Conservation (phyloP, 1,139 yeast genomes). For the Petasospora fabianii region DNA sequence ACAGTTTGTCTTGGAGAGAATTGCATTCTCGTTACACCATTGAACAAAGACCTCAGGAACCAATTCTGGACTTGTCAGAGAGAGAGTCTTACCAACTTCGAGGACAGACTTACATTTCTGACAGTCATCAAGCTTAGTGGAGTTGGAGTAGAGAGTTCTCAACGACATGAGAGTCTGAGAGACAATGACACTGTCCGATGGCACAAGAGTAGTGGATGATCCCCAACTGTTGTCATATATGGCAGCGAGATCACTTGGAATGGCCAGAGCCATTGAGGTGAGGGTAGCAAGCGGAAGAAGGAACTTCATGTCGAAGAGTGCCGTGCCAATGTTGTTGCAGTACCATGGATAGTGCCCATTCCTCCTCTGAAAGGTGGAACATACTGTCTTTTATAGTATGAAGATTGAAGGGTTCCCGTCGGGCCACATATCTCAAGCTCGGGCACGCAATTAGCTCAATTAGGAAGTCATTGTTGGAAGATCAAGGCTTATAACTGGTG, state of each 20-base stretch:
- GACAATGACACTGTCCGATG: conserved; percentile 13
- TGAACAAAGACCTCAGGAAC: conserved; percentile 38
- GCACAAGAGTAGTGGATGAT: conserved; percentile 9
- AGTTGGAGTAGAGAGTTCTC: conserved; percentile 17
- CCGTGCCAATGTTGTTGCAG: neutral
- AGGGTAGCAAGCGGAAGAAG: conserved; percentile 4
- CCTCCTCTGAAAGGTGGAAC: too few species aligned
- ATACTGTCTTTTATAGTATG: too few species aligned
- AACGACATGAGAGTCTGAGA: conserved; percentile 14
- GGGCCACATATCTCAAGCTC: too few species aligned
- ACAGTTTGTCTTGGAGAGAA: conserved; percentile 30
- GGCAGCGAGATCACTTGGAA: conserved; percentile 13
- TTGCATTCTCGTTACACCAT: conserved; percentile 38
- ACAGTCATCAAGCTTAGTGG: conserved; percentile 13
- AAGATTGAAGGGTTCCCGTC: too few species aligned
- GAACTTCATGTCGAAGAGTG: conserved; percentile 4
- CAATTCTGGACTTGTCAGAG: conserved; percentile 40
- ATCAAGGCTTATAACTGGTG: too few species aligned
- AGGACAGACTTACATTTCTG: conserved; percentile 25
- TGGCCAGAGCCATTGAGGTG: conserved; percentile 6
- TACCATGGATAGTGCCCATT: too few species aligned
- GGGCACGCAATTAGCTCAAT: neutral
- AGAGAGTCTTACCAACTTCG: conserved; percentile 39
- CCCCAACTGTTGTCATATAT: conserved; percentile 13
- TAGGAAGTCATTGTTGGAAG: too few species aligned